Conservation (phyloP, 208 protist species). For the Novymonas esmeraldas region DNA sequence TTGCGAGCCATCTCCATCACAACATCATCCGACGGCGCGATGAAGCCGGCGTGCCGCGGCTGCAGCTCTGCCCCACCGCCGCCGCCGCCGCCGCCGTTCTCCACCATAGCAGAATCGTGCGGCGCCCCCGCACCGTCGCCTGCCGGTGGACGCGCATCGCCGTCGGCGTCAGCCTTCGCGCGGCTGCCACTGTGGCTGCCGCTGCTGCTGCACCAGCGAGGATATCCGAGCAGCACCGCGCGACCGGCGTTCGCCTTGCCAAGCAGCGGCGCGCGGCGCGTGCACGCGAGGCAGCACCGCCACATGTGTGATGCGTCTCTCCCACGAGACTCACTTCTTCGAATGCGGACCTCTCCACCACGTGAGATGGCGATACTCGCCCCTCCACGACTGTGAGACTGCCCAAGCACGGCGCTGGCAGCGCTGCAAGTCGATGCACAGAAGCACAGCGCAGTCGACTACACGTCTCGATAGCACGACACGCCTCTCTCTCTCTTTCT, state of each 20-base stretch:
- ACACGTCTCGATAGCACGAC: no score
- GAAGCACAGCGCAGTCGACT: no score
- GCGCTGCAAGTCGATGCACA: no score
- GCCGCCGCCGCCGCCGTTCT: background rate
- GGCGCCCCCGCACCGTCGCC: background rate
- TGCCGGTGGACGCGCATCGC: background rate
- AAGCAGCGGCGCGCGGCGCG: constrained; percentile 10
- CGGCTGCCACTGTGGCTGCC: background rate
- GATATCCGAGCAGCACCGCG: background rate
- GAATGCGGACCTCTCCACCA: no score
- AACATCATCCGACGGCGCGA: constrained; percentile 82
- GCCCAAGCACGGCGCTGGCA: no score
- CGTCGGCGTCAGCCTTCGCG: background rate
- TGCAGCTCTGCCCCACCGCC: constrained; percentile 25
- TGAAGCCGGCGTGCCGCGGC: constrained; percentile 59
- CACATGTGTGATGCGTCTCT: no score
- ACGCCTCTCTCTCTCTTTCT: no score
- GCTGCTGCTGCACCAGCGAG: constrained; percentile 23
- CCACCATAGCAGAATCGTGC: background rate
- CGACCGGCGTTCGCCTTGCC: background rate
- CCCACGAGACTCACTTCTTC: no score
- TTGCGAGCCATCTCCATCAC: constrained; percentile 87
- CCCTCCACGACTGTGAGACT: no score
- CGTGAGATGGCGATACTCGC: no score
- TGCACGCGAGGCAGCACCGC: constrained; percentile 18